A percentile compares a stretch with the other conserved stretches of the same genome.
These are phyloP conservation scores for Plectranthus barbatus DNA, from an alignment of 257 asterid genomes.

Conservation along the genomic window DNA sequence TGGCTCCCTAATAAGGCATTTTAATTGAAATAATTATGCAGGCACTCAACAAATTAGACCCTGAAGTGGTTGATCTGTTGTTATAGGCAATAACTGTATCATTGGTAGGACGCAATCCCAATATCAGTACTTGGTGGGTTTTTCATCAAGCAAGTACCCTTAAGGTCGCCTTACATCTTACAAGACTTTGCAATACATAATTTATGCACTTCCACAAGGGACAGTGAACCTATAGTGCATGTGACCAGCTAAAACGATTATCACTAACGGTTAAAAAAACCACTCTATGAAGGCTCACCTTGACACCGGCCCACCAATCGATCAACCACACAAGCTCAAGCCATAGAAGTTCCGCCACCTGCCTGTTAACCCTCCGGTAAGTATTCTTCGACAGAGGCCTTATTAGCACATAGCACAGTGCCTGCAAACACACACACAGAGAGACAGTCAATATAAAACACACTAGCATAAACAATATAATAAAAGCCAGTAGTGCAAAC, in stretches of 20 bases:
- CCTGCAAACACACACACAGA: slow-evolving; percentile 33
- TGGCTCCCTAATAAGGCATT: slow-evolving; percentile 1
- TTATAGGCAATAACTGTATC: background rate
- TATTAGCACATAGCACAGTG: slow-evolving; percentile 49
- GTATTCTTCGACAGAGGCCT: slow-evolving; percentile 77
- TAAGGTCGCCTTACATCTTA: background rate
- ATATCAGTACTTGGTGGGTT: background rate
- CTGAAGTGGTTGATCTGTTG: background rate
- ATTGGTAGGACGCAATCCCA: background rate
- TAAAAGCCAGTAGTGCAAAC: background rate
- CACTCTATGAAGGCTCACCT: slow-evolving; percentile 36
- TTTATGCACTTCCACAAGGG: background rate
- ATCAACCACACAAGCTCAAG: slow-evolving; percentile 92
- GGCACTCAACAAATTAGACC: background rate
- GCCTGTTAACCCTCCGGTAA: slow-evolving; percentile 73
- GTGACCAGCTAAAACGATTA: background rate
- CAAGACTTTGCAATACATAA: background rate
- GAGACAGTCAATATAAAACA: slow-evolving; percentile 5
- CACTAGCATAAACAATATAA: background rate
- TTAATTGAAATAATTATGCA: background rate
- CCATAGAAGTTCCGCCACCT: slow-evolving; percentile 76
- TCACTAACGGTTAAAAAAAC: background rate
- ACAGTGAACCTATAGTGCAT: background rate
- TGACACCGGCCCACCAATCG: slow-evolving; percentile 97
- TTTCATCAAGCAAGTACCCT: background rate